phyloP scores from a whole-genome alignment of 768 basidiomycete species.

The Auricularia sp. region DNA sequence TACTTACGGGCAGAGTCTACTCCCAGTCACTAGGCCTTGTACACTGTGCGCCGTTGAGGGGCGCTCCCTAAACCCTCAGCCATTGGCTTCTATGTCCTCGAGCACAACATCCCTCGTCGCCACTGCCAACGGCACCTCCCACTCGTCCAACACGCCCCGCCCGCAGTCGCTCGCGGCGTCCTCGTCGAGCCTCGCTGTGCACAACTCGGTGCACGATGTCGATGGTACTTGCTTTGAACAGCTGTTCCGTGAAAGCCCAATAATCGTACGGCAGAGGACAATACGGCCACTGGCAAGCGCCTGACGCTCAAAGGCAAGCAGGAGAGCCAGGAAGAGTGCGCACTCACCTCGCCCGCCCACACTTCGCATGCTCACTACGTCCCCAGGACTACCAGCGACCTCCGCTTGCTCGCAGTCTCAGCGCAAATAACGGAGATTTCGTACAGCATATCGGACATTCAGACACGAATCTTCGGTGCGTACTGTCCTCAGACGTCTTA shows the following conservation, averaged over 20 bases:
- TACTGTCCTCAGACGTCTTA: neutral
- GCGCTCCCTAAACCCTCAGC: neutral
- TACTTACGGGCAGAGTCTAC: too few species aligned
- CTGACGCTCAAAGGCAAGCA: constrained; percentile 40
- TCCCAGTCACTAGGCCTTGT: too few species aligned
- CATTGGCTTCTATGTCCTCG: neutral
- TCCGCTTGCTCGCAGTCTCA: constrained; percentile 67
- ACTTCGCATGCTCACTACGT: constrained; percentile 4
- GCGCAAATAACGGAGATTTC: constrained; percentile 83
- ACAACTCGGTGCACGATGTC: neutral
- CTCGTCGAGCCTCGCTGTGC: neutral
- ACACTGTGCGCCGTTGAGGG: neutral
- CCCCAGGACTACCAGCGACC: constrained; percentile 39
- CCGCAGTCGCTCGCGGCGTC: neutral
- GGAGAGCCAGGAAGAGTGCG: constrained; percentile 57
- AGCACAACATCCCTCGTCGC: neutral
- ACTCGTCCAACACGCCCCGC: neutral
- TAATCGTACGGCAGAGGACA: constrained; percentile 44
- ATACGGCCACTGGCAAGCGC: constrained; percentile 55
- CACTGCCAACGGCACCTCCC: neutral
- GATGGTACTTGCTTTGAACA: neutral
- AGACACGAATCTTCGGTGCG: constrained; percentile 81
- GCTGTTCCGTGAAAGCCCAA: neutral
- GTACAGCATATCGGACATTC: constrained; percentile 79
- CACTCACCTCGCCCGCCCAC: constrained; percentile 17